Base-by-base conservation (phyloP, 1,139 yeast genomes). In the Suhomyces kunorum region DNA sequence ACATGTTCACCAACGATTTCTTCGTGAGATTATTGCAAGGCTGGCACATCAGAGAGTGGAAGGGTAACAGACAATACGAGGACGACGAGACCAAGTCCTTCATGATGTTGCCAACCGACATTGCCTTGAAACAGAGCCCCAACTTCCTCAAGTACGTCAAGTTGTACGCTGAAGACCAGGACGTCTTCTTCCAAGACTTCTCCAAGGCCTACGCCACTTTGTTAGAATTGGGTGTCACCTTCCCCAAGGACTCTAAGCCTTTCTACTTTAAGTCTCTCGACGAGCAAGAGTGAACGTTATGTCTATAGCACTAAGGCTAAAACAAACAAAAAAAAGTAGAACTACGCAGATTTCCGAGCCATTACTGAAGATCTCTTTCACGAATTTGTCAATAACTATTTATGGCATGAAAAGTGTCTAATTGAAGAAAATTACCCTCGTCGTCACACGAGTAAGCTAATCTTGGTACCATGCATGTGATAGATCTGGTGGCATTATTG, bases 71-170 rank as follows among this genome's bases (percentile, higher is more conserved):
- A 57, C 96, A 88, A 66, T 87, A 79, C 60, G 81, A 85, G 61
- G 90, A 86, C 56, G 80, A 77, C 50, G 83, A 78, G 50, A 74
- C 85, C 47, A 83, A 84, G 38, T 68, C 80, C n/a, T 76, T 83
- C 54, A 88, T 88, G 96, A 88, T 88, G 96, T 70, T 88, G 56
- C 95, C 94, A 33, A 78, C 95, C 20, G 96, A 88, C 60, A 77
- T 80, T 68, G 84, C 90, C 2, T 65, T 88, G 53, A 71, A 81
- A 42, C 79, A 81, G 58, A 92, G 85, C 58, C 70, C 78, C 35
- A 70, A 69, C 47, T 87, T 85, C 62, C 65, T 72, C 56, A 76
- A 78, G 59, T 80, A 81, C 68, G 92, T 83, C 39, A 76, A 79
- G 58, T 66, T 69, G 56, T 88, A 82, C 59, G 95, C 96, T 22